Evolutionary conservation across 2,329 filamentous ascomycete genomes (phyloP), one percentile per base, ranked within the genome.

Genomic region (Chaetoscypha palmicola): DNA sequence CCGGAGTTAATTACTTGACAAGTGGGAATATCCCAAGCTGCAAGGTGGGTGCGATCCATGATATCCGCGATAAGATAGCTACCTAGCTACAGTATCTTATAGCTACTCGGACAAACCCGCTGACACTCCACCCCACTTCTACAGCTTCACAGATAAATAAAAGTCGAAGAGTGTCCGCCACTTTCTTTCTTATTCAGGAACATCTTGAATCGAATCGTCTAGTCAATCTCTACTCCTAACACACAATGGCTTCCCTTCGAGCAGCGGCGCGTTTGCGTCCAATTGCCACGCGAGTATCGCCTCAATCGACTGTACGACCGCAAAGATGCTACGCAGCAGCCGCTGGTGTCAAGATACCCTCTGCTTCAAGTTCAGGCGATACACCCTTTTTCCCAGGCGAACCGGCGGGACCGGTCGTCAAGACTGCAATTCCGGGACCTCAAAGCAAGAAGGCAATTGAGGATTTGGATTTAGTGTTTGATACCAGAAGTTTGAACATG

Each of bases 401-500:
- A 39, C 61, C 61, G 2, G 33, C 49, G n/a, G 55, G 49, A 19
- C 60, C 61, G 23, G 48, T 39, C 24, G 40, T 63, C 22, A 61
- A 60, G 53, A 66, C 62, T 10, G 53, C 55, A n/a, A 66, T 67
- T 49, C 65, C 65, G 28, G 65, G 65, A 2, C 64, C 64, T 31
- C 48, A 61, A 44, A 61, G 56, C 19, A 55, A 62, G 56, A 59
- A 61, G 49, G 63, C 63, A 32, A 65, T 66, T 51, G 55, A 51
- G 34, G 60, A 71, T 49, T 64, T 76, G 34, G 64, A 72, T 49
- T 59, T 64, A 40, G 64, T 75, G 49, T 75, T 73, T 48, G 72
- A 76, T 55, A 70, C 69, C 24, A 65, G 72, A 36, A 71, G 69
- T 43, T 64, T 74, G 44, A 69, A 74, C 60, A 72, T 74, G 57